A percentile compares a stretch with the other conserved stretches of the same genome.
Conservation (phyloP, 306 rosid species). For the Vigna radiata region DNA sequence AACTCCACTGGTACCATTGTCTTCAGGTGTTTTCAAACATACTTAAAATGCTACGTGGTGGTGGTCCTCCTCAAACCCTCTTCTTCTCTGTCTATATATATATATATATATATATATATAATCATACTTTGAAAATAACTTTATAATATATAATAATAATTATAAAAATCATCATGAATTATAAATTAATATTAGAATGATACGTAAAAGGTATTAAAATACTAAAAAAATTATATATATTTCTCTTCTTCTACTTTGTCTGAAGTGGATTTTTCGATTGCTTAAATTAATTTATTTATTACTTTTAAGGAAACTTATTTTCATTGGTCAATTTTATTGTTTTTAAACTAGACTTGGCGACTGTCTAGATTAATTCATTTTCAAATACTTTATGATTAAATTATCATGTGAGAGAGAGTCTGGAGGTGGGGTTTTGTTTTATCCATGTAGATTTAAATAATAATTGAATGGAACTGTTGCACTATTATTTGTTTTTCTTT, state of each 20-base stretch:
- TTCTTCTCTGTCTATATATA: neutral
- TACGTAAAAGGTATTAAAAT: no score
- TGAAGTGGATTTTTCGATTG: conserved; percentile 9
- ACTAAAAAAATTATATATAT: no score
- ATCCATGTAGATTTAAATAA: neutral
- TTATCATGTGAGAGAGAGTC: neutral
- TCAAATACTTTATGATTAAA: neutral
- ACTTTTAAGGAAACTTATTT: neutral
- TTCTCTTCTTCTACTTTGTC: conserved; percentile 26
- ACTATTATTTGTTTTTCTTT: neutral
- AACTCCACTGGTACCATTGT: conserved; percentile 36
- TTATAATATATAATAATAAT: no score
- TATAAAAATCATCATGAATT: no score
- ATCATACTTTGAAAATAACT: no score
- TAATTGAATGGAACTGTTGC: neutral
- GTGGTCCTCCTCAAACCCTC: conserved; percentile 40
- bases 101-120: no score
- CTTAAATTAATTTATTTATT: neutral
- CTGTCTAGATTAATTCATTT: neutral
- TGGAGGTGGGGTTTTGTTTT: conserved; percentile 2
- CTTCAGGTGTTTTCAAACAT: conserved; percentile 46
- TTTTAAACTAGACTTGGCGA: neutral
- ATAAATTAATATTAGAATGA: no score
- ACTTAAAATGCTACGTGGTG: neutral
- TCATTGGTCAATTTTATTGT: neutral